These are phyloP conservation scores for Podaxis rugospora DNA, from an alignment of 768 basidiomycete species.

Conservation along the genomic window DNA sequence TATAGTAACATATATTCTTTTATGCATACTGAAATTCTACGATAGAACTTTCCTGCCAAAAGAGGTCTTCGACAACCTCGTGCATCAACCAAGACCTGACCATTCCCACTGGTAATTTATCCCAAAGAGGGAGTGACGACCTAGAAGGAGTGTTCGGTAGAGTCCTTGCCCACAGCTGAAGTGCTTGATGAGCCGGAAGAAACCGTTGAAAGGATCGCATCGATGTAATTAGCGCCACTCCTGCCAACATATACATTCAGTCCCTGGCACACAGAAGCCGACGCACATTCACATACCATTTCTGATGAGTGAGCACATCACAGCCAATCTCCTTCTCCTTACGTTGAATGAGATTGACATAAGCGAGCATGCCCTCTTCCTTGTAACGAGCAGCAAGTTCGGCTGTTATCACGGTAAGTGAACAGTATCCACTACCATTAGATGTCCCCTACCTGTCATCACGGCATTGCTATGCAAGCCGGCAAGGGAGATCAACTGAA, in stretches of 20 bases:
- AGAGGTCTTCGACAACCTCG: background rate
- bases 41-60: background rate
- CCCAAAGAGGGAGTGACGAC: background rate
- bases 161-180: slow-evolving; percentile 78
- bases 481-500: slow-evolving; percentile 86
- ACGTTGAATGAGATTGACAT: slow-evolving; percentile 82
- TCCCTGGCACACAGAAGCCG: background rate
- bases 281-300: slow-evolving; percentile 54
- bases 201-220: slow-evolving; percentile 77
- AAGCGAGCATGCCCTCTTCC: slow-evolving; percentile 89
- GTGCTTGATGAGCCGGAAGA: slow-evolving; percentile 89
- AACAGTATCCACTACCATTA: background rate
- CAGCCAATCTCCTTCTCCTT: slow-evolving; percentile 87
- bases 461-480: slow-evolving; percentile 86
- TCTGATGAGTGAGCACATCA: slow-evolving; percentile 91
- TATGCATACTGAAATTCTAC: background rate
- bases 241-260: slow-evolving; percentile 28
- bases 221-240: slow-evolving; percentile 91
- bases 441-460: slow-evolving; percentile 53
- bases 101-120: background rate
- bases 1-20: background rate
- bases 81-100: background rate
- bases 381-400: slow-evolving; percentile 80
- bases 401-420: slow-evolving; percentile 33
- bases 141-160: slow-evolving; percentile 84